phyloP scores from a whole-genome alignment of 805 yeast genomes.

The Blastobotrys attinorum region DNA sequence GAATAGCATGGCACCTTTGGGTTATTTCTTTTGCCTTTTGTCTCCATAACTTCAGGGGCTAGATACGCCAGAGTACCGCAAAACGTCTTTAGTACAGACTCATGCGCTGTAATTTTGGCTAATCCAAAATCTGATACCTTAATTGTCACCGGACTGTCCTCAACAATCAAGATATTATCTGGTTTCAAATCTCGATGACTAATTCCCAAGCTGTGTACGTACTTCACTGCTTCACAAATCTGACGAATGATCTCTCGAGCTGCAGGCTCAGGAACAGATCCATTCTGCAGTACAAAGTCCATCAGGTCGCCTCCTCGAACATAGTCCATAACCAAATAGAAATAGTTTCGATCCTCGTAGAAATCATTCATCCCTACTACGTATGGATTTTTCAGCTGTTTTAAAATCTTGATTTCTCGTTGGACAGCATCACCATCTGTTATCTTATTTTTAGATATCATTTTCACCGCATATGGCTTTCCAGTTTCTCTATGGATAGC shows the following conservation, averaged over 20 bases:
- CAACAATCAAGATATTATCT: constrained; percentile 84
- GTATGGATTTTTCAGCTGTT: constrained; percentile 72
- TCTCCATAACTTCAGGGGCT: constrained; percentile 79
- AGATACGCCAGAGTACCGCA: constrained; percentile 97
- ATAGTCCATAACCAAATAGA: constrained; percentile 89
- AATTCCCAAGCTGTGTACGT: constrained; percentile 83
- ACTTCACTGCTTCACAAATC: constrained; percentile 71
- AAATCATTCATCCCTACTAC: constrained; percentile 77
- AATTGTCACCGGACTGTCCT: constrained; percentile 84
- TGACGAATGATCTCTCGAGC: constrained; percentile 82
- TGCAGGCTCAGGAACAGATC: constrained; percentile 79
- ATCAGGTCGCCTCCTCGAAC: constrained; percentile 95
- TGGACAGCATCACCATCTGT: constrained; percentile 72
- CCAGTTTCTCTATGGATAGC: constrained; percentile 85
- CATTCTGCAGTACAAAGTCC: constrained; percentile 94
- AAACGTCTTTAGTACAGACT: constrained; percentile 86
- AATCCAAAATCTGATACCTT: constrained; percentile 95
- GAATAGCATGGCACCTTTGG: constrained; percentile 47
- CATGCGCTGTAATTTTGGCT: constrained; percentile 80
- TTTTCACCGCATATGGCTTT: constrained; percentile 81
- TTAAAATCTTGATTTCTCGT: constrained; percentile 75
- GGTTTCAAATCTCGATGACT: constrained; percentile 97
- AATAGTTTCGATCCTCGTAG: constrained; percentile 72
- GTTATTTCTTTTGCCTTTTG: constrained; percentile 14
- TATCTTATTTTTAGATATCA: constrained; percentile 74